Evolutionary conservation across 148 eudicot species (phyloP), one percentile per base, ranked within the genome.

Genomic region (Vaccinium myrtillus): DNA sequence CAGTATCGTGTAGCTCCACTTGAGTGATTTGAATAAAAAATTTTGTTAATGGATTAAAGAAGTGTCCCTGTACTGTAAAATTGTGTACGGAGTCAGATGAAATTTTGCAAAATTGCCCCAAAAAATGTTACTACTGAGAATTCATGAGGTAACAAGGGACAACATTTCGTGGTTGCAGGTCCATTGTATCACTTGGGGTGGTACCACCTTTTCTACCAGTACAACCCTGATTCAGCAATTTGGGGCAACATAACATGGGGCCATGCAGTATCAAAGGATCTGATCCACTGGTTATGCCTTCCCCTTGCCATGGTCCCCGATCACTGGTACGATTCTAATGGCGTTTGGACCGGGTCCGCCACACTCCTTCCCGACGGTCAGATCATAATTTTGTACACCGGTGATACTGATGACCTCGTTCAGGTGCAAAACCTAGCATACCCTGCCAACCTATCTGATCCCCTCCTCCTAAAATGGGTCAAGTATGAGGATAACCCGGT

Each of bases 211-310:
- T 97, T 95, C 88, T 97, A 95, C 86, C 99, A 97, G 25, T 97
- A 97, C 92, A 97, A 97, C 85, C 99, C 98, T 4, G 92, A 94
- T 30, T 86, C 95, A 14, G 94, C 99, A 0, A 85, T 97, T 2
- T 97, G 99, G 99, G 99, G 99, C 1, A 97, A 93, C 91, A 97
- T 97, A 43, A 90, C 94, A 2, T 97, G 99, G 99, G 99, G 95
- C 74, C 99, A 97, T 55, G 94, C 99, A 0, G 91, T 95, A 6
- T 97, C 99, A 74, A 88, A 55, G 61, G 99, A 97, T 92, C 76
- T 95, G 55, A 92, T 97, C 86, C 88, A 94, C 70, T 97, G 99
- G 99, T 87, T 88, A 77, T 86, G 95, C 83, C 93, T 97, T 2
- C 98, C 98, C 0, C 19, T 91, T 0, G 89, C 99, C 48, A 88